Base-by-base conservation (phyloP, 257 asterid species). In the Salvia splendens region DNA sequence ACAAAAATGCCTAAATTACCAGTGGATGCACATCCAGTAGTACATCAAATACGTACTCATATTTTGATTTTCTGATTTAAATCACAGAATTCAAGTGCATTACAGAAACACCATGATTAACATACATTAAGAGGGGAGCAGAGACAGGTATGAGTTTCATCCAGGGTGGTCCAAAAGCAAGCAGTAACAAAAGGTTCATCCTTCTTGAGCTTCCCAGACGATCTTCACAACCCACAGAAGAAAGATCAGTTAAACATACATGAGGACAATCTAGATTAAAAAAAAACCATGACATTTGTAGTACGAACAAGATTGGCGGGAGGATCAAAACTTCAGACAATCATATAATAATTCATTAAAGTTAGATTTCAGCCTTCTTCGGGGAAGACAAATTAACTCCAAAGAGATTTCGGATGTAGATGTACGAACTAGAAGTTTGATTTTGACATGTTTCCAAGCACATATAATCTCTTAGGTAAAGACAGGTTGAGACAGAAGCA, bases 41-140 rank as follows among this genome's bases (percentile, higher is more conserved):
- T 40, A 2, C 45, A 40, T 40, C 8, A 38, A 40, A 40, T 40
- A 10, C 45, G 5, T 1, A 40, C n/a, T 30, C 42, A 30, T 55
- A 55, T 11, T 55, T 15, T 30, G 61, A 55, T 30, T 28, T 12
- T 28, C 61, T 55, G 24, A 45, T 50, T 70, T 33, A 52, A 41
- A 71, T 45, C 50, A 15, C 56, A 70, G 46, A 53, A 38, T 8
- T 35, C 6, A 43, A 9, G 57, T 65, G 41, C 64, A 61, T 53
- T 65, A 67, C 75, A 71, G 16, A 64, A 49, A 47, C 50, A 30
- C 11, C 58, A n/a, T 12, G 30, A 72, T 17, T 14, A 43, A 68
- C 50, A 61, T 77, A 77, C 70, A 76, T 42, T 8, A 28, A 38
- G 32, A 35, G 36, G 12, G 63, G 38, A 30, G 33, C 6, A 52